Percentiles rank a stretch among this genome's conserved stretches.
These are phyloP conservation scores for Hibiscus tridactylites DNA, from an alignment of 345 rosid species.

Conservation along the genomic window DNA sequence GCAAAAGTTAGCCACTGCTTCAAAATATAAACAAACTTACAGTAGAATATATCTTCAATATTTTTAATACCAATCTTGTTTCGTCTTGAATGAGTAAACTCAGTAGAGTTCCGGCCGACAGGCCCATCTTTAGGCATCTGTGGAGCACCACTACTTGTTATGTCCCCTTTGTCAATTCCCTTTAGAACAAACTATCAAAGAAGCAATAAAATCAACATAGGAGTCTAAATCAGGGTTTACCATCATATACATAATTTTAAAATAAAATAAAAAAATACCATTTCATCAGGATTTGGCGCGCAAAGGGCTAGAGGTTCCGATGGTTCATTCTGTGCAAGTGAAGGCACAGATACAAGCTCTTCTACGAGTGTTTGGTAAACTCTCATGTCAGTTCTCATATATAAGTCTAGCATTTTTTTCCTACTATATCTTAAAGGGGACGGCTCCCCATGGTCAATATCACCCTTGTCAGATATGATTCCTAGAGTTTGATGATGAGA, in stretches of 20 bases:
- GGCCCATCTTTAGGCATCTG: neutral
- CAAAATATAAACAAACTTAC: slow-evolving; percentile 7
- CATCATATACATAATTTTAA: neutral
- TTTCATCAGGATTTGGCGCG: slow-evolving; percentile 66
- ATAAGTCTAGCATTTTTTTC: neutral
- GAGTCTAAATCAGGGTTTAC: slow-evolving; percentile 9
- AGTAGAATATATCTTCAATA: slow-evolving; percentile 10
- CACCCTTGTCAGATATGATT: slow-evolving; percentile 41
- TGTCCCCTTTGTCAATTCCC: slow-evolving; percentile 65
- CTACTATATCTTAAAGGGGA: slow-evolving; percentile 22
- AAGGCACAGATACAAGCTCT: slow-evolving; percentile 57
- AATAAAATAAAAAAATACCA: slow-evolving; percentile 33
- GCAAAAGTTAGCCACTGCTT: neutral
- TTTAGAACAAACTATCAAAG: neutral
- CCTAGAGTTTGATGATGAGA: slow-evolving; percentile 35
- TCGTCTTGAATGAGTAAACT: neutral
- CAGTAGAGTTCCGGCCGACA: neutral
- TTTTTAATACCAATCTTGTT: slow-evolving; percentile 27
- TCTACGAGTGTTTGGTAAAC: slow-evolving; percentile 13
- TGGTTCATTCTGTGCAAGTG: slow-evolving; percentile 63
- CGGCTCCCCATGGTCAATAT: slow-evolving; percentile 42
- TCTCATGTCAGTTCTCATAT: slow-evolving; percentile 46
- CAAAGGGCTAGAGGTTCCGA: slow-evolving; percentile 74
- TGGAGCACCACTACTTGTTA: neutral
- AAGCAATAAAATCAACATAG: slow-evolving; percentile 14